These are phyloP conservation scores for Schizopora paradoxa DNA, from an alignment of 1,284 basidiomycete species.

Conservation along the genomic window DNA sequence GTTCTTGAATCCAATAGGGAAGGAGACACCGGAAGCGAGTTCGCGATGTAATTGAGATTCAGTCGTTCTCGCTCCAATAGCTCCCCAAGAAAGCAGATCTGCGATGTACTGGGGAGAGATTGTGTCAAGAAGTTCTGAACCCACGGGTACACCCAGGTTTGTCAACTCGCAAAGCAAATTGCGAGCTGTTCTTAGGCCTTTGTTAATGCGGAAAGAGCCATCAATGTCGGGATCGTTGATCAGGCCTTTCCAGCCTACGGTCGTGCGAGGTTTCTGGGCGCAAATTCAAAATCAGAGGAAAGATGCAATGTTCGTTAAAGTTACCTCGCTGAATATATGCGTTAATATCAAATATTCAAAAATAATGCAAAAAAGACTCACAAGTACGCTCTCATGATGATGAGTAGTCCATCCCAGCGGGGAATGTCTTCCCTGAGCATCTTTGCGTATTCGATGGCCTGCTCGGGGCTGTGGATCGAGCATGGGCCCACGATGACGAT, in stretches of 20 bases:
- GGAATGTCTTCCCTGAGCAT: conserved; percentile 69
- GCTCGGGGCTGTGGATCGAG: conserved; percentile 87
- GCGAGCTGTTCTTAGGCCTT: conserved; percentile 84
- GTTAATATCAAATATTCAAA: background rate
- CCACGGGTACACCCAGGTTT: conserved; percentile 85
- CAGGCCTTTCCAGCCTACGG: conserved; percentile 85
- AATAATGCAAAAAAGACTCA: conserved; percentile 32
- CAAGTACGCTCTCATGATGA: conserved; percentile 98
- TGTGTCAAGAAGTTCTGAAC: conserved; percentile 92
- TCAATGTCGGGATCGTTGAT: conserved; percentile 92
- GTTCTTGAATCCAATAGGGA: conserved; percentile 98
- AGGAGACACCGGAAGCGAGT: conserved; percentile 84
- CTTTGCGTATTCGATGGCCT: conserved; percentile 87
- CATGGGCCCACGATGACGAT: conserved; percentile 94
- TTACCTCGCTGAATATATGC: conserved; percentile 13
- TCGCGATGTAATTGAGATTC: conserved; percentile 93
- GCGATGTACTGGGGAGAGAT: conserved; percentile 84
- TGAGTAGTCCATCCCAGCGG: conserved; percentile 72
- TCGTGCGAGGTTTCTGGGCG: conserved; percentile 77
- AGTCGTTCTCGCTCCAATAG: conserved; percentile 95
- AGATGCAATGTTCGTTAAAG: conserved; percentile 22
- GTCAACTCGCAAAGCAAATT: conserved; percentile 89
- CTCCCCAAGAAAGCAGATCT: conserved; percentile 91
- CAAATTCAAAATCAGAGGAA: conserved; percentile 15
- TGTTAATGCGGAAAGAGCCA: conserved; percentile 95